These are phyloP conservation scores for Aspergillus ustus DNA, from an alignment of 2,329 filamentous ascomycete species.

Conservation along the genomic window DNA sequence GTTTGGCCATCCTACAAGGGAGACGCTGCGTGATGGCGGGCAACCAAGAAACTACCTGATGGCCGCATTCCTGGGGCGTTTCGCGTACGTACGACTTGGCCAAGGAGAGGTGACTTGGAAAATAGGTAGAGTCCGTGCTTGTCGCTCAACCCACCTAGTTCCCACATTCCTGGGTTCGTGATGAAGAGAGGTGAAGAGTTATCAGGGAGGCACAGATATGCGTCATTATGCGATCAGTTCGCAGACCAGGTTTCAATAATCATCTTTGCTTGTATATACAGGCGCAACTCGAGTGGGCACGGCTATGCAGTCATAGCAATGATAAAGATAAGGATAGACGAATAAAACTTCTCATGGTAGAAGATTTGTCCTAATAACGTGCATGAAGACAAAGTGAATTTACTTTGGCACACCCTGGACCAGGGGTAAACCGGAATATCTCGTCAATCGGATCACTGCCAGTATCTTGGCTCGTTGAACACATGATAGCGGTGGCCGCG, in stretches of 20 bases:
- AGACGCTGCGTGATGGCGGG: constrained; percentile 5
- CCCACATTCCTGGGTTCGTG: not conserved
- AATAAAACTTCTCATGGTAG: not conserved
- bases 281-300: not conserved
- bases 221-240: not conserved
- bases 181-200: not conserved
- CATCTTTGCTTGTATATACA: not conserved
- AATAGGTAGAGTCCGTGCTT: not conserved
- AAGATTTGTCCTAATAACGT: not conserved
- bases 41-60: constrained; percentile 21
- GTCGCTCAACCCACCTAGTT: not conserved
- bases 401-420: not conserved
- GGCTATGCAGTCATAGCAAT: not conserved
- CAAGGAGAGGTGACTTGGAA: constrained; percentile 3
- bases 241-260: not conserved
- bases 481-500: constrained; percentile 93
- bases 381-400: not conserved
- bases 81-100: constrained; percentile 6
- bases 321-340: not conserved
- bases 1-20: not conserved
- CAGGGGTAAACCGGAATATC: not conserved
- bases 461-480: constrained; percentile 86
- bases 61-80: constrained; percentile 28
- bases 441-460: constrained; percentile 36
- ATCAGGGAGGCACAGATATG: no score